These are phyloP conservation scores for Neurospora africana DNA, from an alignment of 495 filamentous ascomycete species.

Conservation along the genomic window DNA sequence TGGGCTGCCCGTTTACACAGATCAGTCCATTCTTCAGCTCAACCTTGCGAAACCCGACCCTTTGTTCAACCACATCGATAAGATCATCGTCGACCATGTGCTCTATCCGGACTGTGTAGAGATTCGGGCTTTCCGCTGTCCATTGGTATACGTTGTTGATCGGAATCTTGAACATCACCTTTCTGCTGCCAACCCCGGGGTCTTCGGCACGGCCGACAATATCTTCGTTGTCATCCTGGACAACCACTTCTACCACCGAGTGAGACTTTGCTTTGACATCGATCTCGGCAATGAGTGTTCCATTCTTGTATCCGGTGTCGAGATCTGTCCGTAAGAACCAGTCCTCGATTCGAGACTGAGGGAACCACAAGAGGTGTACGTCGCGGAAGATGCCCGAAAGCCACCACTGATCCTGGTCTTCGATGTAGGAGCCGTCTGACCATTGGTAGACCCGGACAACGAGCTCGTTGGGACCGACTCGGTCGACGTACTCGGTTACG, in stretches of 20 bases:
- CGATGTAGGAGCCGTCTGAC: slow-evolving; percentile 54
- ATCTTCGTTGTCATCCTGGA: slow-evolving; percentile 19
- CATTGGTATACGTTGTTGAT: slow-evolving; percentile 45
- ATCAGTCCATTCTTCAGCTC: slow-evolving; percentile 47
- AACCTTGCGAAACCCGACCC: slow-evolving; percentile 48
- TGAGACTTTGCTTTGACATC: slow-evolving; percentile 19
- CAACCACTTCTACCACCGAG: slow-evolving; percentile 22
- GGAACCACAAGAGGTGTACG: slow-evolving; percentile 49
- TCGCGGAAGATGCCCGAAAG: slow-evolving; percentile 56
- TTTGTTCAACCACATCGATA: slow-evolving; percentile 9
- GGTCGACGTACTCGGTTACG: slow-evolving; percentile 35
- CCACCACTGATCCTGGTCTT: slow-evolving; percentile 54
- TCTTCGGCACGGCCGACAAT: slow-evolving; percentile 9
- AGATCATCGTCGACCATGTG: slow-evolving; percentile 1
- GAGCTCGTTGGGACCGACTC: slow-evolving; percentile 37
- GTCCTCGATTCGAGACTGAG: slow-evolving; percentile 45
- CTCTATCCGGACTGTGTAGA: slow-evolving; percentile 41
- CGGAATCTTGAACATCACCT: slow-evolving; percentile 25
- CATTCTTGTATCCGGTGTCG: slow-evolving; percentile 44
- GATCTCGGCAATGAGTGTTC: slow-evolving; percentile 38
- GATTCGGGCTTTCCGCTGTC: slow-evolving; percentile 54
- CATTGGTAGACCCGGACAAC: slow-evolving; percentile 52
- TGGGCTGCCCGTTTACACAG: slow-evolving; percentile 46
- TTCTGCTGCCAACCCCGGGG: slow-evolving; percentile 1
- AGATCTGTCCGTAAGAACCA: slow-evolving; percentile 45